Percentiles rank a stretch among this genome's conserved stretches.
These are phyloP conservation scores for Cryptococcus sp. DNA, from an alignment of 1,284 basidiomycete species.

Conservation along the genomic window DNA sequence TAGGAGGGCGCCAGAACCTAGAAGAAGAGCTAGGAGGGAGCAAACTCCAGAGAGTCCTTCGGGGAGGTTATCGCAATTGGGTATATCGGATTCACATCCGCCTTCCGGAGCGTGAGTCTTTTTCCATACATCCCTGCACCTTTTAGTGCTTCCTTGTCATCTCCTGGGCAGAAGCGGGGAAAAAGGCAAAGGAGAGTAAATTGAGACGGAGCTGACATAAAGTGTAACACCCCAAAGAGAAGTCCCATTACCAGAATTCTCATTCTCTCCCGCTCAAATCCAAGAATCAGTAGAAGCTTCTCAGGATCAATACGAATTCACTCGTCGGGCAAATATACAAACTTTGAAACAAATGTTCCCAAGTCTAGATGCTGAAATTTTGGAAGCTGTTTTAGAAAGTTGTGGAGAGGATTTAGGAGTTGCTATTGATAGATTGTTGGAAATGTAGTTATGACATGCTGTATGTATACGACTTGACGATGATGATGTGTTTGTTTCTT, in stretches of 20 bases:
- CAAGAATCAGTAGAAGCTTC: constrained; percentile 32
- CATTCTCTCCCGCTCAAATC: constrained; percentile 14
- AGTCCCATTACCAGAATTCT: constrained; percentile 21
- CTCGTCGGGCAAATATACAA: constrained; percentile 47
- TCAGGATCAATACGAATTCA: constrained; percentile 30
- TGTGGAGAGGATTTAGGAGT: constrained; percentile 81
- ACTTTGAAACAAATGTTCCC: constrained; percentile 86
- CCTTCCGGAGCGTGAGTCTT: constrained; percentile 23
- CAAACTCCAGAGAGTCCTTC: constrained; percentile 15
- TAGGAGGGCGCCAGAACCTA: neutral
- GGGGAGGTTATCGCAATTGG: constrained; percentile 7
- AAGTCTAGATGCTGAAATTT: constrained; percentile 67
- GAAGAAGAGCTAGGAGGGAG: neutral
- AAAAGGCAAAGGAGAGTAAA: no score
- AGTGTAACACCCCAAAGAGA: constrained; percentile 22
- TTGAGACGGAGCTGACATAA: neutral
- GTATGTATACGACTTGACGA: neutral
- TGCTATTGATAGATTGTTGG: constrained; percentile 65
- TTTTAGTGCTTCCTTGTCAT: neutral
- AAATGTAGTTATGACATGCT: constrained; percentile 22
- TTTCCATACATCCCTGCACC: no score
- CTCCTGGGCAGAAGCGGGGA: no score
- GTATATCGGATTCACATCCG: constrained; percentile 7
- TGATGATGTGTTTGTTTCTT: neutral
- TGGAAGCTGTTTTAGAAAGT: constrained; percentile 80